These are phyloP conservation scores for Pyrenopolyporus hunteri DNA, from an alignment of 495 filamentous ascomycete genomes.

Conservation along the genomic window DNA sequence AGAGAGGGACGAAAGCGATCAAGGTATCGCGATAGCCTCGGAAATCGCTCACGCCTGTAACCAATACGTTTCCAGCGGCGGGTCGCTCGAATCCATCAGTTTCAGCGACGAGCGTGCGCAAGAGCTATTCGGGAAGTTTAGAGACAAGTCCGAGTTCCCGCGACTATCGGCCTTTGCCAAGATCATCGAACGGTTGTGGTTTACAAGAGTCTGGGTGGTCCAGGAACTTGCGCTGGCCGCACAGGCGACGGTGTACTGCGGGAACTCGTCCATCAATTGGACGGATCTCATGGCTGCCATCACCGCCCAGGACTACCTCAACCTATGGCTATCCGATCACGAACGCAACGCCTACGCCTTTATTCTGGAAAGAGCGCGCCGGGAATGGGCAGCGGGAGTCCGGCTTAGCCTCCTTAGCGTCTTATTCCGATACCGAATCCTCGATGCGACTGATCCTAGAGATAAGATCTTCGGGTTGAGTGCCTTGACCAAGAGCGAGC, in stretches of 20 bases:
- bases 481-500: conserved; percentile 21
- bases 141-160: conserved; percentile 21
- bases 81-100: conserved; percentile 11
- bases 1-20: conserved; percentile 23
- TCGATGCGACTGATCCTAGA: conserved; percentile 27
- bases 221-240: conserved; percentile 32
- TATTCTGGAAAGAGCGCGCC: conserved; percentile 29
- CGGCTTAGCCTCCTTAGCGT: conserved; percentile 24
- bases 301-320: conserved; percentile 26
- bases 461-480: conserved; percentile 33
- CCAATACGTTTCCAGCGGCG: conserved; percentile 12
- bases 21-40: conserved; percentile 16
- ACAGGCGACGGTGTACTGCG: conserved; percentile 22
- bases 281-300: conserved; percentile 28
- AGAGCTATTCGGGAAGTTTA: conserved; percentile 24
- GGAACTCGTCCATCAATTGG: conserved; percentile 26
- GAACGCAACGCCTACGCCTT: conserved; percentile 31
- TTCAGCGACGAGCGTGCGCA: conserved; percentile 11
- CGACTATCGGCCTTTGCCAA: conserved; percentile 21
- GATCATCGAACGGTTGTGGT: conserved; percentile 29
- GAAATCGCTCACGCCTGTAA: conserved; percentile 20
- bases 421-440: conserved; percentile 32
- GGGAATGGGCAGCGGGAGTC: conserved; percentile 14
- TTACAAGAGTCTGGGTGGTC: conserved; percentile 37
- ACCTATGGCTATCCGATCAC: conserved; percentile 29